Base-by-base conservation (phyloP, 1,284 basidiomycete species). In the Ganoderma lingzhi region DNA sequence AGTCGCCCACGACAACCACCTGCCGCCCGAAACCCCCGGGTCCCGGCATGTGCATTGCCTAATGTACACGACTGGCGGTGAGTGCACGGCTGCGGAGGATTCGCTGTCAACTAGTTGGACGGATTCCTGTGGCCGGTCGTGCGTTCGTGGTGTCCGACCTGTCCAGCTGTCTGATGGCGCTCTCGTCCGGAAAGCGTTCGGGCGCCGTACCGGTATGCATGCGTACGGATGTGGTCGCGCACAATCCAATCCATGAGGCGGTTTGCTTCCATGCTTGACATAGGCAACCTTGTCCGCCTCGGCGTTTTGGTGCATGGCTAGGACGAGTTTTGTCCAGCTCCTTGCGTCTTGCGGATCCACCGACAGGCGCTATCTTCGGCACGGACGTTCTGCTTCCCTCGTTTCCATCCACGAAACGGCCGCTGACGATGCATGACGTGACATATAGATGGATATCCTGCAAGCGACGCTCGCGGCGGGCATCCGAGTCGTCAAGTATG, bases 391-490 rank as follows among this genome's bases (percentile, higher is more conserved):
- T 17, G 9, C 9, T 6, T 44, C 42, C 14, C 15, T 44, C 42
- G 17, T 19, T 6, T 48, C 19, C 45, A 15, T 51, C 23, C 48
- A 42, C n/a, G 37, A 56, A 56, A 10, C 19, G 19, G 15, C 6
- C 2, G 35, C 51, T 61, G 53, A 63, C 42, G 17, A 37, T 45
- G 12, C 14, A 32, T 37, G 55, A 10, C 53, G 35, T 14, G 28
- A 28, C 62, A 4, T 58, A 23, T 70, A 88, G 85, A 81, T 88
- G 87, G 88, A 91, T 73, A 82, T 91, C 48, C 80, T 91, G 42
- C 83, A 85, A 70, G 82, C 85, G 70, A 91, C 90, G 75, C 82
- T 91, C 62, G 86, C 86, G 53, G 80, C 88, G 4, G 91, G 90
- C 14, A 84, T 91, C 30, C 77, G 78, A 23, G 89, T 93, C 12